Percentiles rank a stretch among this genome's conserved stretches.
These are phyloP conservation scores for Crepidotus variabilis DNA, from an alignment of 768 basidiomycete species.

Conservation along the genomic window DNA sequence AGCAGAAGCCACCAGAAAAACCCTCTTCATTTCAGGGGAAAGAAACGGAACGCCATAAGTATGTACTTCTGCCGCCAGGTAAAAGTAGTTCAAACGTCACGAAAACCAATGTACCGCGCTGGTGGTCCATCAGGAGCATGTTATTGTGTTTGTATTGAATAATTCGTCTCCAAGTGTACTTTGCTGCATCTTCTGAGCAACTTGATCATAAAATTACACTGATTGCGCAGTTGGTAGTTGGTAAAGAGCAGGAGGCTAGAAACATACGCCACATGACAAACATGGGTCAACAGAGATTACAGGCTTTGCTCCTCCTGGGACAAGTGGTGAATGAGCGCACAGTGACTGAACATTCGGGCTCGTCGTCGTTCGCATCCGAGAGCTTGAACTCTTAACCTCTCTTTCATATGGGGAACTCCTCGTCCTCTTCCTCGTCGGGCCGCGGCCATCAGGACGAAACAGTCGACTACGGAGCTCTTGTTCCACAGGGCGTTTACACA, in stretches of 20 bases:
- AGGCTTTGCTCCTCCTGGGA: constrained; percentile 4
- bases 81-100: too few species aligned
- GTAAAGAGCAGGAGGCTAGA: neutral
- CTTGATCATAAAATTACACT: too few species aligned
- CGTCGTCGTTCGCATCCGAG: constrained; percentile 2
- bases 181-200: too few species aligned
- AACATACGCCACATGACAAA: constrained; percentile 35
- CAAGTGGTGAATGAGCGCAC: constrained; percentile 7
- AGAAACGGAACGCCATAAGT: too few species aligned
- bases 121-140: too few species aligned
- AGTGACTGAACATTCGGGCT: constrained; percentile 20
- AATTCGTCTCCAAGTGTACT: too few species aligned
- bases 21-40: neutral
- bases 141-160: too few species aligned
- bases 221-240: neutral
- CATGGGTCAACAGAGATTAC: constrained; percentile 34
- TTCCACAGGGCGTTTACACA: constrained; percentile 85
- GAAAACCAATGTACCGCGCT: too few species aligned
- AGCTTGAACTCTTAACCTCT: constrained; percentile 11
- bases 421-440: constrained; percentile 74
- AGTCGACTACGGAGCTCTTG: constrained; percentile 78
- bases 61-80: too few species aligned
- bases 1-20: neutral
- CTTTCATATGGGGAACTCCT: constrained; percentile 72
- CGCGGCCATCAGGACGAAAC: constrained; percentile 75